These are phyloP conservation scores for Puya raimondii DNA, from an alignment of 176 grass and related monocot species.

Conservation along the genomic window DNA sequence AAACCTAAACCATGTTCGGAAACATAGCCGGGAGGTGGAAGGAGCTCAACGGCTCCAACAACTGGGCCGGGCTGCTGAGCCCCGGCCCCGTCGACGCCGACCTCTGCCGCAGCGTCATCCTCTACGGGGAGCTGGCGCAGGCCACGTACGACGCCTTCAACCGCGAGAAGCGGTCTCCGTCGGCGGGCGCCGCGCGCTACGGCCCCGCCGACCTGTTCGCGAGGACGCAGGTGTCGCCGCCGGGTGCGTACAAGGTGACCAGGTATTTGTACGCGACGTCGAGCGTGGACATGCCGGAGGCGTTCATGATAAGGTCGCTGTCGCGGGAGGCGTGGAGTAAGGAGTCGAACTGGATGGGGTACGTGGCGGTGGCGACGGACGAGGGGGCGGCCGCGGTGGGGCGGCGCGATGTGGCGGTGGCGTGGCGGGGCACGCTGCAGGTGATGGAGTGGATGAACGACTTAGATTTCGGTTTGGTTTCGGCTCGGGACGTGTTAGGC, in stretches of 20 bases:
- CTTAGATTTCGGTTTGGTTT: constrained; percentile 52
- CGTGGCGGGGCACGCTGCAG: constrained; percentile 65
- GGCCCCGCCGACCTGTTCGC: constrained; percentile 26
- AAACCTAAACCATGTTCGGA: no score
- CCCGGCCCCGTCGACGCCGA: constrained; percentile 37
- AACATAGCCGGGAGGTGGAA: constrained; percentile 35
- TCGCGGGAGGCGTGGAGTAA: constrained; percentile 37
- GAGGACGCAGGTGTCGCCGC: constrained; percentile 21
- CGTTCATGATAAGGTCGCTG: constrained; percentile 25
- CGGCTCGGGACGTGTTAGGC: constrained; percentile 42
- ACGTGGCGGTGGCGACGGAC: constrained; percentile 74
- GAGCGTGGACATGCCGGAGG: constrained; percentile 17
- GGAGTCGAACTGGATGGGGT: constrained; percentile 79
- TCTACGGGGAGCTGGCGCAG: constrained; percentile 64
- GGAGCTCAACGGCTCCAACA: constrained; percentile 36
- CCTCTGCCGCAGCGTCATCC: constrained; percentile 50
- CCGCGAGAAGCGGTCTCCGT: constrained; percentile 38
- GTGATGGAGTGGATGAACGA: constrained; percentile 54
- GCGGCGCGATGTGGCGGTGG: constrained; percentile 67
- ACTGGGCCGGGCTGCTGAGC: constrained; percentile 45
- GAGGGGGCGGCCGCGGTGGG: constrained; percentile 36
- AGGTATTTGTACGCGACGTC: constrained; percentile 80
- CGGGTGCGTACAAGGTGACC: constrained; percentile 40
- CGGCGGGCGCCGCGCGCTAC: constrained; percentile 48
- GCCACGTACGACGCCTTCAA: constrained; percentile 60